Conservation (phyloP, 495 filamentous ascomycete genomes). For the Xanthoparmelia taractica region DNA sequence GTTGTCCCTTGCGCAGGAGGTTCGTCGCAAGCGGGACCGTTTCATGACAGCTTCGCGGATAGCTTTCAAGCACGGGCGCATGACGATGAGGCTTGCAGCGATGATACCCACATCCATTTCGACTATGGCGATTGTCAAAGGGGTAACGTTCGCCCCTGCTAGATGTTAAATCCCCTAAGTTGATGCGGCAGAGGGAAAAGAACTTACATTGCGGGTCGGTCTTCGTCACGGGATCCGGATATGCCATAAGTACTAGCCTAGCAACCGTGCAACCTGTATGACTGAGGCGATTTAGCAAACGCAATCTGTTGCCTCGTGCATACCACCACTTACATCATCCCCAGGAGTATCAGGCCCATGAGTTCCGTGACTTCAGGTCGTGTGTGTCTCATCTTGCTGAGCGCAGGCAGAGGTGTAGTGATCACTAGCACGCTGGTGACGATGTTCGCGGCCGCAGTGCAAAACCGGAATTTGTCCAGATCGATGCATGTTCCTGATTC, state of each 20-base stretch:
- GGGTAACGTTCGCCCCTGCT: slow-evolving; percentile 6
- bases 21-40: background rate
- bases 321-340: slow-evolving; percentile 12
- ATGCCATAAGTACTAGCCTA: slow-evolving; percentile 3
- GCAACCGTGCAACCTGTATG: slow-evolving; percentile 8
- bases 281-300: background rate
- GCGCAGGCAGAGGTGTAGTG: slow-evolving; percentile 11
- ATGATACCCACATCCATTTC: slow-evolving; percentile 22
- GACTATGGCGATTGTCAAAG: slow-evolving; percentile 8
- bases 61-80: slow-evolving; percentile 15
- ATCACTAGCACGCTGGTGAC: slow-evolving; percentile 18
- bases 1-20: background rate
- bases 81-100: slow-evolving; percentile 20
- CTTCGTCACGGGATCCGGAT: background rate
- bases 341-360: slow-evolving; percentile 14
- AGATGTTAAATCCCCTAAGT: background rate
- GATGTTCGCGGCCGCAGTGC: slow-evolving; percentile 18
- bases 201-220: slow-evolving; percentile 12
- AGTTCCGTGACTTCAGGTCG: slow-evolving; percentile 13
- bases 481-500: slow-evolving; percentile 12
- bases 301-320: too few species aligned
- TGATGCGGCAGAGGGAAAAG: background rate
- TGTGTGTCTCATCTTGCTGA: slow-evolving; percentile 2
- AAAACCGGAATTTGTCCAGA: slow-evolving; percentile 8
- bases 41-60: background rate